phyloP scores from a whole-genome alignment of 495 filamentous ascomycete genomes.

The Penicilliopsis zonata region DNA sequence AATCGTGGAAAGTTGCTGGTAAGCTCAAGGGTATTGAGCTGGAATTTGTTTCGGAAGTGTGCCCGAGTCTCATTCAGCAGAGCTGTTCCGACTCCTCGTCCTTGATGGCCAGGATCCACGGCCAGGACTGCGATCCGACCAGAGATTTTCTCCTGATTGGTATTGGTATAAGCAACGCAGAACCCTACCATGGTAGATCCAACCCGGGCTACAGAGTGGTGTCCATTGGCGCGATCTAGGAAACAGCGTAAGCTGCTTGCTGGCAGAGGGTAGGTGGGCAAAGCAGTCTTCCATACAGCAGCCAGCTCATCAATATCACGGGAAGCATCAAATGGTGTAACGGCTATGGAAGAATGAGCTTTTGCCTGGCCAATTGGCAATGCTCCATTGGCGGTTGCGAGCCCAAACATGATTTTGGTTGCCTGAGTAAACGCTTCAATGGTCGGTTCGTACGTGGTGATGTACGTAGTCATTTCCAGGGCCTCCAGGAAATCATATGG shows the following conservation, averaged over 20 bases:
- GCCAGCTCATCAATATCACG: slow-evolving; percentile 20
- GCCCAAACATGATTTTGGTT: slow-evolving; percentile 29
- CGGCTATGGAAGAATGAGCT: slow-evolving; percentile 6
- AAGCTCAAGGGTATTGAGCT: slow-evolving; percentile 15
- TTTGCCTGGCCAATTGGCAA: slow-evolving; percentile 22
- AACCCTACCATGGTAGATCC: slow-evolving; percentile 25
- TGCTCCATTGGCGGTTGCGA: slow-evolving; percentile 14
- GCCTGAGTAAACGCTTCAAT: slow-evolving; percentile 32
- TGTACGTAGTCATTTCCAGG: slow-evolving; percentile 27
- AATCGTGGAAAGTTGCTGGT: slow-evolving; percentile 37
- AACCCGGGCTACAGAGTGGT: slow-evolving; percentile 25
- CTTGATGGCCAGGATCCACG: slow-evolving; percentile 24
- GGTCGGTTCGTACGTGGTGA: slow-evolving; percentile 37
- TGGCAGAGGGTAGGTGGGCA: slow-evolving; percentile 29
- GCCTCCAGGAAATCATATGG: slow-evolving; percentile 39
- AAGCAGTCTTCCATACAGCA: slow-evolving; percentile 24
- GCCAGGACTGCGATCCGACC: slow-evolving; percentile 29
- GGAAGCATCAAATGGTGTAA: slow-evolving; percentile 9
- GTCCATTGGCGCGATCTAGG: slow-evolving; percentile 11
- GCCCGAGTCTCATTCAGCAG: slow-evolving; percentile 23
- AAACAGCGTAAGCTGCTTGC: slow-evolving; percentile 15
- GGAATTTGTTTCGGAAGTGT: slow-evolving; percentile 15
- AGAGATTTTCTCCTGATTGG: slow-evolving; percentile 10
- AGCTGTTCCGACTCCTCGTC: slow-evolving; percentile 30
- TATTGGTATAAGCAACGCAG: slow-evolving; percentile 25